Evolutionary conservation across 1,284 basidiomycete species (phyloP).

Genomic region (Moesziomyces parantarcticus): DNA sequence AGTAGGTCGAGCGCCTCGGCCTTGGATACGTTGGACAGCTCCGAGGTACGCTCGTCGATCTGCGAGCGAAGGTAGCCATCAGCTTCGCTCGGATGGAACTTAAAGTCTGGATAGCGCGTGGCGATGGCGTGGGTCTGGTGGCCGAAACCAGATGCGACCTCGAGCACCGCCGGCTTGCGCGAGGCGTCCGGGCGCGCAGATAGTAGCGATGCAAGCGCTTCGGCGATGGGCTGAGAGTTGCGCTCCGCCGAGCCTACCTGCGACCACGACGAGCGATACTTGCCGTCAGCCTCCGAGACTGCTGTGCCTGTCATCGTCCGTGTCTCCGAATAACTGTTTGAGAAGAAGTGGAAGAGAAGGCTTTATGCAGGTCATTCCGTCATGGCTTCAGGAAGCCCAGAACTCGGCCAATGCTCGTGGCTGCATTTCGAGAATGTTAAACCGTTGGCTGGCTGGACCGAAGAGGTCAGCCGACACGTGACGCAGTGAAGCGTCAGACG

Average conservation of each 20-base stretch:
- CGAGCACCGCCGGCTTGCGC: constrained; percentile 26
- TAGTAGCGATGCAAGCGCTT: constrained; percentile 24
- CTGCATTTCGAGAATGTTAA: no score
- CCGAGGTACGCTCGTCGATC: constrained; percentile 15
- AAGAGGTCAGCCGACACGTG: neutral
- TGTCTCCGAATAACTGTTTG: neutral
- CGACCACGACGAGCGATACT: constrained; percentile 42
- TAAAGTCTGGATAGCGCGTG: constrained; percentile 4
- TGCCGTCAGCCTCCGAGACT: constrained; percentile 7
- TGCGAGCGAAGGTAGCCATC: constrained; percentile 33
- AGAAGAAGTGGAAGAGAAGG: neutral
- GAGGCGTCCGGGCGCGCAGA: constrained; percentile 1
- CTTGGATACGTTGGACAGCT: constrained; percentile 25
- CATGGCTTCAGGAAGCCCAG: constrained; percentile 1
- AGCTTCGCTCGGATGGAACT: constrained; percentile 40
- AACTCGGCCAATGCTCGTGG: no score
- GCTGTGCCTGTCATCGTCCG: neutral
- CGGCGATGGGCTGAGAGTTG: constrained; percentile 43
- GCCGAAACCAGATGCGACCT: constrained; percentile 48
- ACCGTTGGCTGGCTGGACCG: neutral
- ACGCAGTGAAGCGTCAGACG: neutral
- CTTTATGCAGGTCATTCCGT: neutral
- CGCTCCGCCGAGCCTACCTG: constrained; percentile 39
- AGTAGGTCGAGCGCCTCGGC: constrained; percentile 38
- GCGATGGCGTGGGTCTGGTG: constrained; percentile 34